Conservation (phyloP, 495 filamentous ascomycete species). For the Parmelia sp. region DNA sequence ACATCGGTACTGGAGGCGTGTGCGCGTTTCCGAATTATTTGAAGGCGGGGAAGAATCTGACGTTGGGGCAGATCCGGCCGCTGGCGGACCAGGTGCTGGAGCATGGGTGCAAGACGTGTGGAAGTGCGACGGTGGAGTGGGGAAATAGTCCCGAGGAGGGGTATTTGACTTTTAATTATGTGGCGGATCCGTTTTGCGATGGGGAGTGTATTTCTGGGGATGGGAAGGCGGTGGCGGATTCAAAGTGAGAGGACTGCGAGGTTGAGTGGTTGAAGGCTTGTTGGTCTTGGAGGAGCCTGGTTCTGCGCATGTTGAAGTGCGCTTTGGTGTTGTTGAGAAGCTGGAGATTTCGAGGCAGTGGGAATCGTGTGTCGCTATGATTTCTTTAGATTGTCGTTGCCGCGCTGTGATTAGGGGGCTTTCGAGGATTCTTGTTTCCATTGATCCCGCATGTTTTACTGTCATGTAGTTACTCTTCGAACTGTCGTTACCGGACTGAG, state of each 20-base stretch:
- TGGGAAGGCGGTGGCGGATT: not conserved
- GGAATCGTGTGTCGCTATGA: not conserved
- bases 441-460: not conserved
- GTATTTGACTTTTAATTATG: not conserved
- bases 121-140: not conserved
- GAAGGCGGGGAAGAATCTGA: not conserved
- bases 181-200: not conserved
- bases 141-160: not conserved
- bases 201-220: not conserved
- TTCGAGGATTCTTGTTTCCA: not conserved
- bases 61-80: not conserved
- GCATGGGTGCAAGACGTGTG: not conserved
- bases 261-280: not conserved
- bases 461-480: not conserved
- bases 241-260: not conserved
- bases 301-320: not conserved
- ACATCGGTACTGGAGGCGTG: not conserved
- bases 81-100: constrained; percentile 1
- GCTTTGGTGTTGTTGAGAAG: not conserved
- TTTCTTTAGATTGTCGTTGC: not conserved
- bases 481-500: not conserved
- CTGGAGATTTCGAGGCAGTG: not conserved
- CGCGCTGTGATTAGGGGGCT: not conserved
- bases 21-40: not conserved
- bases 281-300: not conserved